These are phyloP conservation scores for Boletus rubroflammeus DNA, from an alignment of 768 basidiomycete genomes.

Conservation along the genomic window DNA sequence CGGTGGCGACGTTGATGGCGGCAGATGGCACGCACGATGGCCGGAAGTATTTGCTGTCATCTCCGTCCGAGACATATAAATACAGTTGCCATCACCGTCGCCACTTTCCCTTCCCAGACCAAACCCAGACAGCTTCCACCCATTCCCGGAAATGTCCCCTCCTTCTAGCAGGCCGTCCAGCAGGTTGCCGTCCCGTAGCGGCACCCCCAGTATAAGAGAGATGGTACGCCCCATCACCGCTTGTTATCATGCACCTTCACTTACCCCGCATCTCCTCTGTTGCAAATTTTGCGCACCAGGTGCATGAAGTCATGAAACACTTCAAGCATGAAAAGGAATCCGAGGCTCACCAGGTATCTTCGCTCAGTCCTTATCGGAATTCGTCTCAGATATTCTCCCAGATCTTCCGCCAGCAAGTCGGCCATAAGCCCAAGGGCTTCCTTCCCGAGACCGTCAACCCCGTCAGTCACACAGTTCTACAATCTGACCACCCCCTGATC, in stretches of 20 bases:
- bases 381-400: constrained; percentile 27
- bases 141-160: constrained; percentile 20
- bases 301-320: constrained; percentile 62
- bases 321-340: constrained; percentile 78
- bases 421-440: constrained; percentile 63
- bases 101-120: constrained; percentile 9
- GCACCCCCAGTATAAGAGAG: constrained; percentile 42
- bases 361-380: neutral
- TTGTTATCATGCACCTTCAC: constrained; percentile 26
- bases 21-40: too few relatives aligned
- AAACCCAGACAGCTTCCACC: constrained; percentile 3
- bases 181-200: constrained; percentile 35
- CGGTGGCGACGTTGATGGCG: neutral
- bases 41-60: neutral
- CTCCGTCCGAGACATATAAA: constrained; percentile 14
- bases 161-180: constrained; percentile 27
- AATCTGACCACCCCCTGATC: neutral
- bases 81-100: constrained; percentile 6
- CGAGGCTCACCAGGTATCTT: constrained; percentile 75
- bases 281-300: constrained; percentile 46
- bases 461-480: constrained; percentile 34
- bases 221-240: constrained; percentile 31
- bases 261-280: constrained; percentile 30
- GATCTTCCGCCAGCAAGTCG: constrained; percentile 73
- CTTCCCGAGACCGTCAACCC: constrained; percentile 71